Evolutionary conservation across 768 basidiomycete genomes (phyloP), one percentile per base, ranked within the genome.

Genomic region (Pisolithus sp.): DNA sequence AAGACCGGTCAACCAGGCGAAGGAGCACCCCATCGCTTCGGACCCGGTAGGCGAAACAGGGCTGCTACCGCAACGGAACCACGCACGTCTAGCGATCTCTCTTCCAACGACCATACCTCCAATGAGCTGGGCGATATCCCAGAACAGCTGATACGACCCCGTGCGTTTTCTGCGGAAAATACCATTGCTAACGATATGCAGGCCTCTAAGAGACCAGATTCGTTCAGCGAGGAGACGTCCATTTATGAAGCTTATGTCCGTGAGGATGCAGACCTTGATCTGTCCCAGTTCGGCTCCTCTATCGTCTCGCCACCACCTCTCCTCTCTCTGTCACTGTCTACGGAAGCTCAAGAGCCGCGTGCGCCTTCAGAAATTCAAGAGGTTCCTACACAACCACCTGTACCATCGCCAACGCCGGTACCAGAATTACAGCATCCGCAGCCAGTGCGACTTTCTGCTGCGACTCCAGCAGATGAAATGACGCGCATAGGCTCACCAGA

Each of bases 191-290:
- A 73, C 13, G 71, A 74, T 34, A 13, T 34, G 34, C 34, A 34
- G 45, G 71, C 60, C 63, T 30, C 67, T 57, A 43, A 60, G 57
- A 46, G 85, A 47, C 86, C 87, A 2, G 83, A 89, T 41, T 86
- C 87, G 1, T 91, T 84, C 60, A 86, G 83, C 53, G 89, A 91
- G 54, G 92, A 93, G 57, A 69, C 82, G 4, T 79, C 78, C 36
- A 93, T 95, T 55, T 91, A 86, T 62, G 93, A 94, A 59, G 80
- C 90, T 10, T 95, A 97, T 62, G 80, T 72, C 20, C 66, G 73
- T 39, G 76, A 77, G 40, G 83, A 82, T 7, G 78, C 83, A 6
- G 78, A 81, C 9, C 68, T 68, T 17, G 67, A 68, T 18, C 54
- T 58, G 7, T 42, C 41, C 12, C 58, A 52, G 41, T 59, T 67